phyloP scores from a whole-genome alignment of 805 yeast genomes.

The Phaffomyces opuntiae region DNA sequence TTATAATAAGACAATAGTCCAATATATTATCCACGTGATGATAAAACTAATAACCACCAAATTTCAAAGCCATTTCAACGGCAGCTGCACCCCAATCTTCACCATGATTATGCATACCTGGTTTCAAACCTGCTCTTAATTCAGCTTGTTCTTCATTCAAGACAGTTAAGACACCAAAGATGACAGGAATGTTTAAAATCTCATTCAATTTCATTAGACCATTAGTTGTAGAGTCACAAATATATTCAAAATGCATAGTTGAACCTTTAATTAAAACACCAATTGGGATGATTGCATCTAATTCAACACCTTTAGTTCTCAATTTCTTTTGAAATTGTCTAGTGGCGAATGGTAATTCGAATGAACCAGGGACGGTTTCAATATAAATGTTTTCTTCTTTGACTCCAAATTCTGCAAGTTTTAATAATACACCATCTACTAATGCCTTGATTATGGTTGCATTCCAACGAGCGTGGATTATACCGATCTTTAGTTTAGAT shows the following conservation, averaged over 20 bases:
- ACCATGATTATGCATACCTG: constrained; percentile 87
- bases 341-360: constrained; percentile 84
- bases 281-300: constrained; percentile 88
- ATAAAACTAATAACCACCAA: constrained; percentile 8
- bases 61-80: constrained; percentile 78
- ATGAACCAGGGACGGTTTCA: constrained; percentile 91
- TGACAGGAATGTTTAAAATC: constrained; percentile 65
- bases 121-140: constrained; percentile 84
- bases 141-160: constrained; percentile 91
- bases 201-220: constrained; percentile 81
- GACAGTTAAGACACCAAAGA: constrained; percentile 91
- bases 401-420: constrained; percentile 61
- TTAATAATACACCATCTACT: constrained; percentile 66
- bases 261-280: constrained; percentile 95
- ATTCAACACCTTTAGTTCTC: constrained; percentile 33
- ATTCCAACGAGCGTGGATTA: constrained; percentile 97
- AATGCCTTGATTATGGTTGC: constrained; percentile 65
- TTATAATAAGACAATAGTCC: background rate
- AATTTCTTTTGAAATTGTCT: constrained; percentile 38
- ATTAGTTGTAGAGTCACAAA: constrained; percentile 82
- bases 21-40: background rate
- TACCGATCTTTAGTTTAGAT: constrained; percentile 64
- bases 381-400: constrained; percentile 66
- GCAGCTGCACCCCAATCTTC: constrained; percentile 99
- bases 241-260: constrained; percentile 97